Evolutionary conservation across 1,139 yeast species (phyloP), one percentile per base, ranked within the genome.

Genomic region (Protomyces inouyei): DNA sequence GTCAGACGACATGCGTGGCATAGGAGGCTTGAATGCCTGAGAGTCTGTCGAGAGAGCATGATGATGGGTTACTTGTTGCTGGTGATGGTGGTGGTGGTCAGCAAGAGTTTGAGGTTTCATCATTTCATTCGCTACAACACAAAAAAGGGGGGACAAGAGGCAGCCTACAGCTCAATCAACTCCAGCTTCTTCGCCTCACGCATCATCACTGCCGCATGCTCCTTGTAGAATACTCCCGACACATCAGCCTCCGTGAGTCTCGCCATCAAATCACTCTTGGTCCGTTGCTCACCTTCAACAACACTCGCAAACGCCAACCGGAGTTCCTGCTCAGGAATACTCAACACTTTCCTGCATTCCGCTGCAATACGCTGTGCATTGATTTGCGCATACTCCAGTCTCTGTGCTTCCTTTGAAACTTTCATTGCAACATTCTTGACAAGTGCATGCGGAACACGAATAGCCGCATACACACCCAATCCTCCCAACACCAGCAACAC

Each of bases 381-480:
- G 53, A 79, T 73, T 70, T 88, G 95, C 10, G 88, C 85, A 71
- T 90, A 93, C 67, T 91, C 97, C 71, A 85, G 76, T 23, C 81
- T 83, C 45, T 79, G 77, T 45, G 93, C 78, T 71, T 87, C 88
- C 8, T 73, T 73, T 68, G 82, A 83, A 69, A 92, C 83, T 74
- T 88, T 90, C 64, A 81, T 79, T 0, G 95, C 90, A 67, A 91
- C 81, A 66, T 91, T 91, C 70, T 91, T 80, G 28, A 97, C 95
- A 71, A 89, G 83, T 0, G 98, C 96, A 70, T 87, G 83, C 1
- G 97, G 97, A 18, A 95, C 84, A 73, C 93, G 98, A 65, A 80
- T 79, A 12, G 90, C 77, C 67, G 91, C 74, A 71, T 88, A 90
- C 52, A 85, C 85, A 0, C 84, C 76, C 0, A 91, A 83, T 36